Percentiles rank a stretch among this genome's conserved stretches.
phyloP scores from a whole-genome alignment of 495 filamentous ascomycete genomes.

The Aspergillus affinis region DNA sequence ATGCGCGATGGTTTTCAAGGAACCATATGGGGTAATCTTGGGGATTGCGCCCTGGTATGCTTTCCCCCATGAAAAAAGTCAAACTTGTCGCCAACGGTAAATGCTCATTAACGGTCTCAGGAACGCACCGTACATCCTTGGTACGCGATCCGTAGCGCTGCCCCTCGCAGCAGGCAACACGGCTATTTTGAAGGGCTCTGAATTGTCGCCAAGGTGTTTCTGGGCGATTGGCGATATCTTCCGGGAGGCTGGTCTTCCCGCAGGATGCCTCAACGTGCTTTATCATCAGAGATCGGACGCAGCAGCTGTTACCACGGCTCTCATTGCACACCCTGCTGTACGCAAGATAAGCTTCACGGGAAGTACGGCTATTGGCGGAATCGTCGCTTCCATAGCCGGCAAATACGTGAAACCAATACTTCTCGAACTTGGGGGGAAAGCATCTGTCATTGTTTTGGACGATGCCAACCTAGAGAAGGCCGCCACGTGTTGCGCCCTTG shows the following conservation, averaged over 20 bases:
- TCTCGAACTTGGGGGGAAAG: conserved; percentile 65
- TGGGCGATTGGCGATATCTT: conserved; percentile 69
- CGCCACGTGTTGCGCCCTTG: conserved; percentile 48
- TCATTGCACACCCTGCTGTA: conserved; percentile 56
- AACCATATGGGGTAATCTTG: conserved; percentile 80
- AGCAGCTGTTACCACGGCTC: conserved; percentile 51
- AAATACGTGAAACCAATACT: conserved; percentile 58
- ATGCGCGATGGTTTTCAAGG: conserved; percentile 70
- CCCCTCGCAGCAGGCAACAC: conserved; percentile 85
- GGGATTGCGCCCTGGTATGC: conserved; percentile 81
- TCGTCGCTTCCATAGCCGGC: conserved; percentile 55
- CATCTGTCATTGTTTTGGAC: conserved; percentile 57
- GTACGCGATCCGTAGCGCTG: conserved; percentile 63
- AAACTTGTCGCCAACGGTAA: background rate
- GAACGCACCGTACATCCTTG: conserved; percentile 65
- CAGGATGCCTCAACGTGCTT: conserved; percentile 57
- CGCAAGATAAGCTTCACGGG: conserved; percentile 67
- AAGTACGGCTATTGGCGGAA: conserved; percentile 53
- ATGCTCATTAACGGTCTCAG: conserved; percentile 32
- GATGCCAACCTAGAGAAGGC: conserved; percentile 60
- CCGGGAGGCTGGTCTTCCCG: conserved; percentile 69
- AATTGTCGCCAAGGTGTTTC: conserved; percentile 73
- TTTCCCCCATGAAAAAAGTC: background rate
- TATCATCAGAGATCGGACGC: conserved; percentile 54
- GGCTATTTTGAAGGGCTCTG: conserved; percentile 72